Conservation (phyloP, 192 early-diverging fungal genomes). For the Podila clonocystis region DNA sequence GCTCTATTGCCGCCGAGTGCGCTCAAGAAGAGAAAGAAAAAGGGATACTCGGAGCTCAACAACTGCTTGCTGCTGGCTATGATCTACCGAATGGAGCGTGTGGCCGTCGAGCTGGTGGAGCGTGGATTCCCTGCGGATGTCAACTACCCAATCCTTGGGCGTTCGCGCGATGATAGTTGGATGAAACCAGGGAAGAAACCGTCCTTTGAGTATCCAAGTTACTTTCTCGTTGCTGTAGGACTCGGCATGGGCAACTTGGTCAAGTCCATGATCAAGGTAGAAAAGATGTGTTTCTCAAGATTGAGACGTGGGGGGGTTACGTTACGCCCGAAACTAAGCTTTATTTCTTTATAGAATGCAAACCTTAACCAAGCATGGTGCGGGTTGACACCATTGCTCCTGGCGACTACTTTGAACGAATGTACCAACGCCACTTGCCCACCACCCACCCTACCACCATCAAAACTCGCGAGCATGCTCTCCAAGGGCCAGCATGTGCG, state of each 20-base stretch:
- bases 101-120: conserved; percentile 50
- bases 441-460: conserved; percentile 44
- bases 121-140: conserved; percentile 53
- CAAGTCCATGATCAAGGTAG: conserved; percentile 54
- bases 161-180: conserved; percentile 35
- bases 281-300: background rate
- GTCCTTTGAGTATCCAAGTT: conserved; percentile 54
- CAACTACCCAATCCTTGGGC: conserved; percentile 53
- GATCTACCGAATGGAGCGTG: conserved; percentile 53
- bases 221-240: conserved; percentile 54
- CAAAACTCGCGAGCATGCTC: conserved; percentile 45
- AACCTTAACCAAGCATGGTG: conserved; percentile 58
- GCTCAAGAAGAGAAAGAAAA: conserved; percentile 57
- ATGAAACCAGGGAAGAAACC: conserved; percentile 36
- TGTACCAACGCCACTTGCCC: conserved; percentile 48
- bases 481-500: conserved; percentile 31
- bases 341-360: conserved; percentile 23
- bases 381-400: conserved; percentile 46
- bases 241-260: conserved; percentile 51
- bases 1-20: conserved; percentile 39
- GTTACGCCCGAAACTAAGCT: background rate
- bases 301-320: too few relatives aligned
- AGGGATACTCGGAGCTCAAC: conserved; percentile 42
- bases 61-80: conserved; percentile 54
- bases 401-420: conserved; percentile 45